phyloP scores from a whole-genome alignment of 495 filamentous ascomycete genomes.

The Annulohypoxylon moriforme region DNA sequence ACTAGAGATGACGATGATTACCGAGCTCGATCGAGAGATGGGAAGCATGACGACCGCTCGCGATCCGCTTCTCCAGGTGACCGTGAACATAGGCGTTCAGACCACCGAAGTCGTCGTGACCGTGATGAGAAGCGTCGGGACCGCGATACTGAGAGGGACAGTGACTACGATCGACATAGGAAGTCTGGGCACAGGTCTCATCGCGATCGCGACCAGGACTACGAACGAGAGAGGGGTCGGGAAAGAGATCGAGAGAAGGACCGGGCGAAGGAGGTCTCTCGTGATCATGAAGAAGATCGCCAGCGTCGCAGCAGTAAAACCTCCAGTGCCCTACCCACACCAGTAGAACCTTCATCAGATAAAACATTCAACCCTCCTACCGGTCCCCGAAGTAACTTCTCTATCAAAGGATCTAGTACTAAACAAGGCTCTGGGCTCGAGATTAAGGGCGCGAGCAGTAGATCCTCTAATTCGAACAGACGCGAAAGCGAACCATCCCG shows the following conservation, averaged over 20 bases:
- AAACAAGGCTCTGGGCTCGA: conserved; percentile 47
- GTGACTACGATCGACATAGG: conserved; percentile 51
- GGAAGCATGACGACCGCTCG: conserved; percentile 58
- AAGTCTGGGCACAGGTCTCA: conserved; percentile 59
- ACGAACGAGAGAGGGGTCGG: conserved; percentile 61
- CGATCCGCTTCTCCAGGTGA: conserved; percentile 65
- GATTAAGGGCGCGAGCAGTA: conserved; percentile 50
- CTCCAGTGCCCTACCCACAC: conserved; percentile 54
- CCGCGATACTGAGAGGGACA: conserved; percentile 56
- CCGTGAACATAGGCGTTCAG: conserved; percentile 58
- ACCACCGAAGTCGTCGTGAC: conserved; percentile 64
- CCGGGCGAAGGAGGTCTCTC: conserved; percentile 54
- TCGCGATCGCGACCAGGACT: conserved; percentile 60
- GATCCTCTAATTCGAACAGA: conserved; percentile 40
- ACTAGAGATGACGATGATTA: conserved; percentile 53
- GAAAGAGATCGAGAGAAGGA: conserved; percentile 60
- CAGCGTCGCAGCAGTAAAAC: conserved; percentile 65
- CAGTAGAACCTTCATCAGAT: conserved; percentile 52
- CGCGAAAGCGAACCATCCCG: conserved; percentile 48
- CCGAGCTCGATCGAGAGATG: conserved; percentile 48
- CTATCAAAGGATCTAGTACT: conserved; percentile 52
- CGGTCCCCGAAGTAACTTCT: conserved; percentile 52
- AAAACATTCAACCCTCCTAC: conserved; percentile 55
- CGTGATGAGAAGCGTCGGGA: conserved; percentile 58
- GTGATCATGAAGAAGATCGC: conserved; percentile 57